Percentiles rank a stretch among this genome's conserved stretches.
phyloP scores from a whole-genome alignment of 495 filamentous ascomycete genomes.

The Podospora pseudopauciseta region DNA sequence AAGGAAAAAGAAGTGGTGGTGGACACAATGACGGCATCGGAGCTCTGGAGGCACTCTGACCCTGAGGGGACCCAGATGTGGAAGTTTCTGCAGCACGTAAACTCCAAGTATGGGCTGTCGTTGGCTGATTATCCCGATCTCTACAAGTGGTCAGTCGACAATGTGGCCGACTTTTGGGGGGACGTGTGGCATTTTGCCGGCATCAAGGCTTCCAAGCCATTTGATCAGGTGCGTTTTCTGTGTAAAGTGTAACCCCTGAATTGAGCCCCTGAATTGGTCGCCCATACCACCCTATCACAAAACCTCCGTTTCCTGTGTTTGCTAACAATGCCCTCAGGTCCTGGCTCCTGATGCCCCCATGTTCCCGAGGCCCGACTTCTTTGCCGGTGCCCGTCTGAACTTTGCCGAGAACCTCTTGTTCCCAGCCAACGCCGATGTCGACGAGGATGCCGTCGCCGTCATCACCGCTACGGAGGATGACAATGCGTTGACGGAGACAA shows the following conservation, averaged over 20 bases:
- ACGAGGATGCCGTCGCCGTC: slow-evolving; percentile 61
- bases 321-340: slow-evolving; percentile 49
- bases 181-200: slow-evolving; percentile 80
- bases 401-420: slow-evolving; percentile 92
- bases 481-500: slow-evolving; percentile 57
- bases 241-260: background rate
- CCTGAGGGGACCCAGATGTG: slow-evolving; percentile 66
- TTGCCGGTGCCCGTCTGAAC: slow-evolving; percentile 71
- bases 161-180: slow-evolving; percentile 76
- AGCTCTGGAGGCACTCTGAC: slow-evolving; percentile 71
- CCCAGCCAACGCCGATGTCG: slow-evolving; percentile 49
- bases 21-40: slow-evolving; percentile 34
- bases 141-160: slow-evolving; percentile 77
- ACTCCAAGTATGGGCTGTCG: slow-evolving; percentile 58
- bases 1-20: background rate
- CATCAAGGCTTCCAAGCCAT: slow-evolving; percentile 63
- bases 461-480: slow-evolving; percentile 69
- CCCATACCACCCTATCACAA: background rate
- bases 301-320: background rate
- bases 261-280: background rate
- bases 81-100: slow-evolving; percentile 65
- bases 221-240: slow-evolving; percentile 50
- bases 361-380: slow-evolving; percentile 85
- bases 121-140: slow-evolving; percentile 66
- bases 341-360: slow-evolving; percentile 61